phyloP scores from a whole-genome alignment of 345 rosid species.

The Eucalyptus polyanthemos region DNA sequence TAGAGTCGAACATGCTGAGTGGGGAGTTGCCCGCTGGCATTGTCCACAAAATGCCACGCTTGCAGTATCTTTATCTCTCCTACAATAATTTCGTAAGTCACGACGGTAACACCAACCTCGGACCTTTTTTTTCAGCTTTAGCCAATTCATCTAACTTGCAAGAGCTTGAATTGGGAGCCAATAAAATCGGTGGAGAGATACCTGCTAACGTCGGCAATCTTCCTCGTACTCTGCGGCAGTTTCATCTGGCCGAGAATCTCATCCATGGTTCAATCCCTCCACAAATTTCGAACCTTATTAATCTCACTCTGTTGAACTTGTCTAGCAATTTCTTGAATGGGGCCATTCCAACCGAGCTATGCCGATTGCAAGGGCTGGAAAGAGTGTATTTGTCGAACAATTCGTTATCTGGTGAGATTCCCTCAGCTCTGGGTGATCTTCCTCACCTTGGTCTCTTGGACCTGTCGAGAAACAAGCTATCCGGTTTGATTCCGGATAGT shows the following conservation, averaged over 20 bases:
- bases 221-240: slow-evolving; percentile 42
- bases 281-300: slow-evolving; percentile 56
- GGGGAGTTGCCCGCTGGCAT: slow-evolving; percentile 71
- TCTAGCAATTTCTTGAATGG: slow-evolving; percentile 75
- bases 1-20: slow-evolving; percentile 54
- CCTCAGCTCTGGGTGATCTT: slow-evolving; percentile 53
- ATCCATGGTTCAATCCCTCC: slow-evolving; percentile 70
- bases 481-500: slow-evolving; percentile 72
- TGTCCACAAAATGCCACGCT: slow-evolving; percentile 35
- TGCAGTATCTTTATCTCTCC: slow-evolving; percentile 78
- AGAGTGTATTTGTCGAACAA: slow-evolving; percentile 74
- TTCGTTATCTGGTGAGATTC: slow-evolving; percentile 62
- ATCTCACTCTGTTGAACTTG: slow-evolving; percentile 69
- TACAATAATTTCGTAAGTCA: slow-evolving; percentile 63
- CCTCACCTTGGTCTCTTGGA: slow-evolving; percentile 78
- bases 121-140: slow-evolving; percentile 63
- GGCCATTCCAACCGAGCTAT: slow-evolving; percentile 51
- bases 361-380: slow-evolving; percentile 58
- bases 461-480: slow-evolving; percentile 68
- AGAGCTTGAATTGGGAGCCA: slow-evolving; percentile 79
- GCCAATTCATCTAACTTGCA: slow-evolving; percentile 41
- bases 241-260: slow-evolving; percentile 70
- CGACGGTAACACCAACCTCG: slow-evolving; percentile 61
- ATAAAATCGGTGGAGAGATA: slow-evolving; percentile 53
- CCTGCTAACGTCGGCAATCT: slow-evolving; percentile 57